Evolutionary conservation across 306 rosid genomes (phyloP), one percentile per base, ranked within the genome.

Genomic region (Carpinus fangiana): DNA sequence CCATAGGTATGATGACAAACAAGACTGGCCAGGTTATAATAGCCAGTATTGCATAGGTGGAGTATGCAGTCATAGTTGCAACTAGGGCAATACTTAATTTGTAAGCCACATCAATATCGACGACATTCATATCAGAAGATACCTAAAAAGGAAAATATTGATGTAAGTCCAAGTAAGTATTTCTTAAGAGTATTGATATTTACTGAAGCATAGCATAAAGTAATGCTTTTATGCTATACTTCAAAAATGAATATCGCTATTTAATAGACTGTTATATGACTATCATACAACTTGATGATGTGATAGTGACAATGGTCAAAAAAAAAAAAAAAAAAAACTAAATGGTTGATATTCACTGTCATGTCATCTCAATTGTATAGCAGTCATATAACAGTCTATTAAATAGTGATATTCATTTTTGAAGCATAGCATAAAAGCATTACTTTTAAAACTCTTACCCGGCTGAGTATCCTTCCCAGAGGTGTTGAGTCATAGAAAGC

Each of bases 401-500:
- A 23, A 31, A 31, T 31, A 31, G 34, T 2, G 2, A 2, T 31
- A 31, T 2, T 5, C 34, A 13, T 65, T 18, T 34, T 47, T 65
- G 21, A 36, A 36, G 43, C 70, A 65, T 31, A 36, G 20, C 21
- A 48, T 56, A 64, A 34, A 50, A n/a, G 55, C 69, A 31, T 28
- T 13, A 21, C 18, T 17, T 47, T 14, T 74, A 20, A 54, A 36
- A 73, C 53, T 46, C 86, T 74, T 75, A 90, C 94, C 89, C 90
- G 80, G 38, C 84, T 86, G 36, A 90, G 90, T 79, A 90, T 85
- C 81, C 92, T 90, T 83, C 94, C 94, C 78, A 86, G 47, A 23
- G 92, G 92, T 9, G 94, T 90, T 8, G 92, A 88, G 79, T 90
- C 92, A 71, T 90, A 88, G 43, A 88, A 90, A 11, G 90, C 76